A percentile compares a stretch with the other conserved stretches of the same genome.
Conservation (phyloP, 225 moss, liverwort and hornwort genomes). For the Pleurozium schreberi region DNA sequence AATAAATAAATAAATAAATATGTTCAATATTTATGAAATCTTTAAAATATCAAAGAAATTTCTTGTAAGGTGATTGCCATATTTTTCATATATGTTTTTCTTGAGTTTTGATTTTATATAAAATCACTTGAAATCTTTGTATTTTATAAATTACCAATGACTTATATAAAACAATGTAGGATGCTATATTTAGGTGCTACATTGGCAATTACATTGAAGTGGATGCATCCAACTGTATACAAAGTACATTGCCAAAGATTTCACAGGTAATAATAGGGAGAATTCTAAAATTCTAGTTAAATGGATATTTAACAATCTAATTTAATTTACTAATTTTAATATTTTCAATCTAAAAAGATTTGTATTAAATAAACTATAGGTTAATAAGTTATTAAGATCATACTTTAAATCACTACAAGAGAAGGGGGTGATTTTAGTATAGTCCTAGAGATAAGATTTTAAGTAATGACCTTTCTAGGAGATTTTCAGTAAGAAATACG, state of each 20-base stretch:
- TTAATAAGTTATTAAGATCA: background rate
- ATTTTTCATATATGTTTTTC: background rate
- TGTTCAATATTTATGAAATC: too few species aligned
- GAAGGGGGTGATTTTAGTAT: too few species aligned
- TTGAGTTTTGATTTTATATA: too few species aligned
- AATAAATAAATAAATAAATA: background rate
- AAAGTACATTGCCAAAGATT: background rate
- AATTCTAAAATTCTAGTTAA: too few species aligned
- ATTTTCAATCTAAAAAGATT: background rate
- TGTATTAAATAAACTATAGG: background rate
- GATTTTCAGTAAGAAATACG: too few species aligned
- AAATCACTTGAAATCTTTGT: background rate
- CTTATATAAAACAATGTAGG: background rate
- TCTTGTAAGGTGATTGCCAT: background rate
- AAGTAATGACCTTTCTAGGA: too few species aligned
- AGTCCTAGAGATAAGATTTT: too few species aligned
- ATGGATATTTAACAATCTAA: too few species aligned
- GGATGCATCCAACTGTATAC: slow-evolving; percentile 32
- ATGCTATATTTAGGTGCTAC: slow-evolving; percentile 65
- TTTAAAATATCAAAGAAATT: background rate
- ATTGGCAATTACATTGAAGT: slow-evolving; percentile 48
- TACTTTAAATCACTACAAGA: too few species aligned
- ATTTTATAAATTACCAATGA: background rate
- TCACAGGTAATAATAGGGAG: slow-evolving; percentile 4
- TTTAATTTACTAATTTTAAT: too few species aligned